Evolutionary conservation across 2,329 filamentous ascomycete genomes (phyloP), one percentile per base, ranked within the genome.

Genomic region (Colletotrichum magnum): DNA sequence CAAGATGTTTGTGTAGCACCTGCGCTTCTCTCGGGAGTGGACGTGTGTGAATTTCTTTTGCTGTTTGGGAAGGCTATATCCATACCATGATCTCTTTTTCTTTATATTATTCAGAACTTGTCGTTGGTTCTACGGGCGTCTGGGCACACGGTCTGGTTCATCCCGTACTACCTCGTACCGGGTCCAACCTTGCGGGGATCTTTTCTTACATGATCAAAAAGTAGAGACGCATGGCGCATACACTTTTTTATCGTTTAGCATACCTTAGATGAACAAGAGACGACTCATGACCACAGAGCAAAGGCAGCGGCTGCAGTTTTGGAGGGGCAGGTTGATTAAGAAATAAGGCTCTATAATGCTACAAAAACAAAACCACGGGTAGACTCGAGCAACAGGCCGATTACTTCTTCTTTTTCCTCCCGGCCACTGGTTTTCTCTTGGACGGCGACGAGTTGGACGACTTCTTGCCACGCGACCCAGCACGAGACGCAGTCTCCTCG

Each of bases 1-100:
- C 58, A 83, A 81, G 74, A 80, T 83, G 73, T 85, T 84, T 72
- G 81, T 82, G 58, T 84, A 7, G 26, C 12, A 59, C 21, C 21
- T 18, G 18, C 16, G 6, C 21, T 13, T 48, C 18, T 39, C 18
- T 10, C n/a, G 21, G 21, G 21, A 24, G 21, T 18, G 13, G 47
- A n/a, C 13, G 2, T 36, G 24, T 24, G 32, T 43, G 18, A 24
- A 24, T 24, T 41, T n/a, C n/a, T 47, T 15, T 32, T 16, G 26
- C 28, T 53, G 28, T 2, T 63, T 67, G 50, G 64, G 50, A 21
- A 53, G 66, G 47, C 24, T 52, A 61, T 61, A 61, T 54, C 41
- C 56, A 45, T 36, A 43, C 18, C 12, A 18, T 13, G 36, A 18
- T 15, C 21, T 28, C 18, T 18, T 18, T n/a, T 32, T 48, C n/a